Conservation (phyloP, 345 rosid genomes). For the Turnera subulata region DNA sequence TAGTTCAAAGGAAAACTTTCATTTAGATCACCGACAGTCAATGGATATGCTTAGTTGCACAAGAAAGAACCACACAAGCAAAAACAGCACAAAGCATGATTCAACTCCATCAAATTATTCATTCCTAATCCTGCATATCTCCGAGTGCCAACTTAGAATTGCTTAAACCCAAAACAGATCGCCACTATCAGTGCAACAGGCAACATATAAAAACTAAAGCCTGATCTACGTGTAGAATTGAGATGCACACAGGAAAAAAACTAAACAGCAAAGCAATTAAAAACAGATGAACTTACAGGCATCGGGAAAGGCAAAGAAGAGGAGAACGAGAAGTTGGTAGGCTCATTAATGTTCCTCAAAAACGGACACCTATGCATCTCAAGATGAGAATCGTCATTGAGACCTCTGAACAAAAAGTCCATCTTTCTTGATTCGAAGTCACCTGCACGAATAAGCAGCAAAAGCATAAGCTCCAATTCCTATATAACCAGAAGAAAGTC, state of each 20-base stretch:
- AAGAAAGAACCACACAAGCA: no score
- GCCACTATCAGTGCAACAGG: no score
- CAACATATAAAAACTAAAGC: neutral
- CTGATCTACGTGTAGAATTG: neutral
- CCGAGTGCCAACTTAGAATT: no score
- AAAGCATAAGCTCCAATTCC: neutral
- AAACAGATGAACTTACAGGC: slow-evolving; percentile 42
- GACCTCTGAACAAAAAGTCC: slow-evolving; percentile 53
- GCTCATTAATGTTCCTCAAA: slow-evolving; percentile 94
- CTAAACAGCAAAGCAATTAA: no score
- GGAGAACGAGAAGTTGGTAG: slow-evolving; percentile 78
- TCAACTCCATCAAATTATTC: no score
- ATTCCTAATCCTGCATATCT: no score
- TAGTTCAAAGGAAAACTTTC: neutral
- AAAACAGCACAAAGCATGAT: no score
- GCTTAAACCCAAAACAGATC: no score
- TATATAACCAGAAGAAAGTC: neutral
- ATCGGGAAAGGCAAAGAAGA: slow-evolving; percentile 58
- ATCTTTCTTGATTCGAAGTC: slow-evolving; percentile 28
- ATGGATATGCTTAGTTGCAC: no score
- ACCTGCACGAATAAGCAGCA: slow-evolving; percentile 28
- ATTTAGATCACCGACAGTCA: no score
- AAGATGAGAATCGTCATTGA: slow-evolving; percentile 49
- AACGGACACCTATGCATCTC: slow-evolving; percentile 80
- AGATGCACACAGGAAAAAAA: no score